Evolutionary conservation across 257 asterid species (phyloP), one percentile per base, ranked within the genome.

Genomic region (Verbena officinalis): DNA sequence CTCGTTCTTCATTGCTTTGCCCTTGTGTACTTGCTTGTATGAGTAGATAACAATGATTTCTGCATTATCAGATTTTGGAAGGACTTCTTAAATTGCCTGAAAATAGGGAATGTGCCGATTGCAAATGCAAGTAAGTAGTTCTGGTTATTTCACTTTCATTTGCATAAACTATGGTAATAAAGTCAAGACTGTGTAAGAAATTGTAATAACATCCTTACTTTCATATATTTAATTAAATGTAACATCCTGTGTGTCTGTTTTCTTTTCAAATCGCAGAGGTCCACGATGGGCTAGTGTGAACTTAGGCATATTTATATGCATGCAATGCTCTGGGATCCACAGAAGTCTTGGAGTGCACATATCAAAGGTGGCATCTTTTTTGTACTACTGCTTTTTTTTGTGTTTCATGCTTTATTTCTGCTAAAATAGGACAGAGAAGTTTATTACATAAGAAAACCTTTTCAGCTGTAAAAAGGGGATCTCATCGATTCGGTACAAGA

Each of bases 281-380:
- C 99, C 99, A 62, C 90, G 99, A 64, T 94, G 99, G 99, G 99
- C 99, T 68, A 94, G 99, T 43, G 99, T 94, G 83, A 94, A 94
- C 77, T 81, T 94, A 62, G 99, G 99, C 66, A 86, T 94, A 77
- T 94, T 94, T 73, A 78, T 91, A 77, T 94, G 99, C 82, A 94
- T 94, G 99, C 96, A 86, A 68, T 94, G 99, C 81, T 94, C 99
- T 38, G 99, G 99, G 77, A 88, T 94, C 75, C 99, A 94, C 77
- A 80, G 99, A 85, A 94, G 99, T 81, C 98, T 94, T 49, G 99
- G 99, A 55, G 98, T 91, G 67, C 99, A 94, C 86, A 90, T 94
- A 78, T 90, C 99, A 52, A 94, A 94, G 99, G 99, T 91, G 74
- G 78, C 54, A 46, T 64, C 31, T 31, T 36, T 60, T 60, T 24